phyloP scores from a whole-genome alignment of 192 early-diverging fungal genomes.

The Coemansia interrupta region DNA sequence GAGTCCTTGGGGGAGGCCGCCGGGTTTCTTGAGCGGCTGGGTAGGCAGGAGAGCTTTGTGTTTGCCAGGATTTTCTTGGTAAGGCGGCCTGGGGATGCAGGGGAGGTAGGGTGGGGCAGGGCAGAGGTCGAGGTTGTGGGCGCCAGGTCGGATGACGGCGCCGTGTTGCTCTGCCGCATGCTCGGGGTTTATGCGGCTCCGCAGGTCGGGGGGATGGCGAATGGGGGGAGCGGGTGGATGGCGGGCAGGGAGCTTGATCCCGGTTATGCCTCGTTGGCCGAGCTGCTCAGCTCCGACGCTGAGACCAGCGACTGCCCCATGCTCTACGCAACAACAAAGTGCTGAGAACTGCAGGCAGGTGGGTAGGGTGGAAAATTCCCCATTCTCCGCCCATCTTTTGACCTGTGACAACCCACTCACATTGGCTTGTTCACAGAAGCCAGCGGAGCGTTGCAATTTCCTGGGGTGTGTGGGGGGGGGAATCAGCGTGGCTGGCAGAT shows the following conservation, averaged over 20 bases:
- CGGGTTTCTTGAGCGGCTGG: neutral
- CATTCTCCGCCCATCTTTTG: too few species aligned
- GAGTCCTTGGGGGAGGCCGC: slow-evolving; percentile 4
- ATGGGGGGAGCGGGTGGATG: neutral
- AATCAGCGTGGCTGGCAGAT: too few species aligned
- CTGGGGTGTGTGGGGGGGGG: too few species aligned
- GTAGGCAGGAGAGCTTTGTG: neutral
- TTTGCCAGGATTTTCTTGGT: slow-evolving; percentile 5
- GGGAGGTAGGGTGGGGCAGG: neutral
- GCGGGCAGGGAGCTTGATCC: neutral
- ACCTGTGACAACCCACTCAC: too few species aligned
- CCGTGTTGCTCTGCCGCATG: slow-evolving; percentile 9
- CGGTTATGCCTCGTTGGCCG: slow-evolving; percentile 7
- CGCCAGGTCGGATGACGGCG: slow-evolving; percentile 7
- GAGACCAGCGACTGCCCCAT: slow-evolving; percentile 13
- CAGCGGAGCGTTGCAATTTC: too few species aligned
- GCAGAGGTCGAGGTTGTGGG: slow-evolving; percentile 14
- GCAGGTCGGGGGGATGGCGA: neutral
- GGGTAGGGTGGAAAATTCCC: too few species aligned
- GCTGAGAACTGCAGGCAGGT: neutral
- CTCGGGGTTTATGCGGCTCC: neutral
- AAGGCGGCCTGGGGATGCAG: neutral
- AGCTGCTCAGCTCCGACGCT: slow-evolving; percentile 12
- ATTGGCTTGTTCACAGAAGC: too few species aligned
- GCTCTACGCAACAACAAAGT: neutral